phyloP scores from a whole-genome alignment of 2,329 filamentous ascomycete species.

The Colletotrichum eleusines region DNA sequence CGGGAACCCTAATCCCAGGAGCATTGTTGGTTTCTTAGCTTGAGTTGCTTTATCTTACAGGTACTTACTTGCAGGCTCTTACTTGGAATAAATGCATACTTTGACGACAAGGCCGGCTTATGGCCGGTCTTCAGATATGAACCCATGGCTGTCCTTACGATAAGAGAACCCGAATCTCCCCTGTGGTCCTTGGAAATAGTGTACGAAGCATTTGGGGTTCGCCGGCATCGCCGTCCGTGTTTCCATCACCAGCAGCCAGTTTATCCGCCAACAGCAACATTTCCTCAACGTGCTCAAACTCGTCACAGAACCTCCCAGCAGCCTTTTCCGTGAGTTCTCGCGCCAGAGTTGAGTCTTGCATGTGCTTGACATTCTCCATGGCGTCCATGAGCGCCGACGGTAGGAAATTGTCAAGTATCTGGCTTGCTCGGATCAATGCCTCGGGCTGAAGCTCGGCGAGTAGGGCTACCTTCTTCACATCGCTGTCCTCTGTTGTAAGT shows the following conservation, averaged over 20 bases:
- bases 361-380: conserved; percentile 79
- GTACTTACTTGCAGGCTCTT: neutral
- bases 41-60: neutral
- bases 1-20: neutral
- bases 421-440: conserved; percentile 75
- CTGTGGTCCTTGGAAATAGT: conserved; percentile 69
- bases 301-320: conserved; percentile 83
- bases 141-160: conserved; percentile 52
- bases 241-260: conserved; percentile 46
- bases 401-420: conserved; percentile 88
- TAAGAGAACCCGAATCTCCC: conserved; percentile 70
- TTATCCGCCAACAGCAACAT: conserved; percentile 60
- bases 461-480: conserved; percentile 59
- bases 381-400: conserved; percentile 95
- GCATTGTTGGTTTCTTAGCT: neutral
- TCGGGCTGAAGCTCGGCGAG: conserved; percentile 67
- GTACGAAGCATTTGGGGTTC: conserved; percentile 53
- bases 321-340: conserved; percentile 85
- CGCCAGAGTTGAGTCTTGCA: conserved; percentile 79
- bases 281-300: conserved; percentile 77
- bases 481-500: conserved; percentile 48
- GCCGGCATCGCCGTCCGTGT: conserved; percentile 44
- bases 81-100: neutral
- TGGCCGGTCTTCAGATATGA: neutral
- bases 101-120: neutral